Base-by-base conservation (phyloP, 1,284 basidiomycete species). In the Sanguinoderma infundibulare region DNA sequence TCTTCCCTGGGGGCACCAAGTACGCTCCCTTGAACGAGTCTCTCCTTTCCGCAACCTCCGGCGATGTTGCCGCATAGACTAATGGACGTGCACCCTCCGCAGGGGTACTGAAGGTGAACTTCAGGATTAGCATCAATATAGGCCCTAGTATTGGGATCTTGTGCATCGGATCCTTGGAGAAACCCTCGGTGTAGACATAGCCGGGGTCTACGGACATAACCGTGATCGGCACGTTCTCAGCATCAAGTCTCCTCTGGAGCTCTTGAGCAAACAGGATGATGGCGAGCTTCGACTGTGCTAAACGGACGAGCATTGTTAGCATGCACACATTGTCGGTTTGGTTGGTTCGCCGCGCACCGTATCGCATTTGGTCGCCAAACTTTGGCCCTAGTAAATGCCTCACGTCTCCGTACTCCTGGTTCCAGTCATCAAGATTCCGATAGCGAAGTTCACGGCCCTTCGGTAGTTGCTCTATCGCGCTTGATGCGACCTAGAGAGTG, bases 1-100 rank as follows among this genome's bases (percentile, higher is more conserved):
- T 55, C 35, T 66, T 67, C 5, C 77, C 78, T 4, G 73, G 9
- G 80, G 80, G 34, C 70, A 60, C 64, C 10, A 85, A 59, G 67
- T 80, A 84, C 20, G 70, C 74, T 1, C 82, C 83, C 54, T 75
- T 77, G 65, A 79, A 85, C 56, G 73, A 76, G 22, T 76, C 73
- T n/a, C 73, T 63, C 17, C 81, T 65, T 4, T 71, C 69, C 12
- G 62, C 62, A 3, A 66, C 67, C 1, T 83, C 71, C 1, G 72
- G 65, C 0, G 78, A 73, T 5, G 77, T 80, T 0, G 83, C 82
- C 4, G 82, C 83, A 59, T 84, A 78, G 32, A 77, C 75, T 1
- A 79, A 73, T 9, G 75, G 79, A 61, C 78, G 74, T 0, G 76
- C 77, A 30, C 79, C 83, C 3, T 77, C 68, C 12, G 79, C 76